Percentiles rank a stretch among this genome's conserved stretches.
These are phyloP conservation scores for Phoma herbarum DNA, from an alignment of 2,329 filamentous ascomycete genomes.

Conservation along the genomic window DNA sequence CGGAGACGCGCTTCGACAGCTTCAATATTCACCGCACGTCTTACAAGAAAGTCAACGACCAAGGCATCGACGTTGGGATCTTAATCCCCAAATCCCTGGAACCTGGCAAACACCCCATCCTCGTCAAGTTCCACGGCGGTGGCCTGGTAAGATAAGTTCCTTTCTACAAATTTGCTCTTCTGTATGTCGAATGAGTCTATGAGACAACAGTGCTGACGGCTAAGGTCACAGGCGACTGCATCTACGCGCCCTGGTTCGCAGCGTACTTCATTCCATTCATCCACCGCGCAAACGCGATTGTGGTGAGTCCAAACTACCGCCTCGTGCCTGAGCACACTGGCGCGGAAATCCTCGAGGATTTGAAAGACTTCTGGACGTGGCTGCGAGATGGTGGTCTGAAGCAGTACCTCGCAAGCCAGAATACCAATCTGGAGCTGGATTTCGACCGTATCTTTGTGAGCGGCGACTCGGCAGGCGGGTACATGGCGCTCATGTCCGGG, in stretches of 20 bases:
- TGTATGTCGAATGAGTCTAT: neutral
- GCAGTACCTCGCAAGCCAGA: constrained; percentile 23
- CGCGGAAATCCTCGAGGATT: constrained; percentile 58
- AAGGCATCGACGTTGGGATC: constrained; percentile 51
- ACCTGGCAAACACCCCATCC: constrained; percentile 50
- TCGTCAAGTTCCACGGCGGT: constrained; percentile 58
- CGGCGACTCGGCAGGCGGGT: constrained; percentile 53
- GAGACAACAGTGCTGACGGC: neutral
- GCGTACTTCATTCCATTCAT: constrained; percentile 52
- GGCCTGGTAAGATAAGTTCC: constrained; percentile 47
- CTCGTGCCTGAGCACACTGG: constrained; percentile 61
- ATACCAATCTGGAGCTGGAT: constrained; percentile 33
- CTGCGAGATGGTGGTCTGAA: constrained; percentile 31
- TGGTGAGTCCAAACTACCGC: constrained; percentile 61
- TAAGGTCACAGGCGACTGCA: constrained; percentile 34
- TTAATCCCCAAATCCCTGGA: constrained; percentile 51
- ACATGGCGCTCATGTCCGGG: constrained; percentile 47
- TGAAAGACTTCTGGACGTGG: constrained; percentile 61
- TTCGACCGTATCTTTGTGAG: constrained; percentile 39
- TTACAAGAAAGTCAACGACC: constrained; percentile 54
- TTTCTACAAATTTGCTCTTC: neutral
- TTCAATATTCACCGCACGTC: constrained; percentile 53
- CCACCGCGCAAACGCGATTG: constrained; percentile 54
- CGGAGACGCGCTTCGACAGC: constrained; percentile 45
- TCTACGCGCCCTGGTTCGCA: constrained; percentile 43